phyloP scores from a whole-genome alignment of 2,329 filamentous ascomycete genomes.

The Apiospora hydei region DNA sequence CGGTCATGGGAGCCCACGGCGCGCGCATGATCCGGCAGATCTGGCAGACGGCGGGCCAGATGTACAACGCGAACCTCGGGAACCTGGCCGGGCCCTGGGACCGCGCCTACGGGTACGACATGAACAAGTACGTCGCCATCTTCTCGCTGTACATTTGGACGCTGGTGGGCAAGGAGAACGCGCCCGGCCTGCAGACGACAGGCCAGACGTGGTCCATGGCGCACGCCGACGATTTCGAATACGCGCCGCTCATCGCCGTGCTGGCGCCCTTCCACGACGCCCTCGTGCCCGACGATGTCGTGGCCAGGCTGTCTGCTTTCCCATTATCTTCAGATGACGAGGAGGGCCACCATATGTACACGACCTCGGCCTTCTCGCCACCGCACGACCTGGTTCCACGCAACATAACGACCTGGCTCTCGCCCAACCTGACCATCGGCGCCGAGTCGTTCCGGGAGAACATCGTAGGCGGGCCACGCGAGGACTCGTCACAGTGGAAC shows the following conservation, averaged over 20 bases:
- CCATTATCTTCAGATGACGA: constrained; percentile 41
- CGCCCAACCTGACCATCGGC: constrained; percentile 56
- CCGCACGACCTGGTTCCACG: constrained; percentile 56
- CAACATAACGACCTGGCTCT: constrained; percentile 58
- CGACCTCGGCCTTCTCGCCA: constrained; percentile 54
- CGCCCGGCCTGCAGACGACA: constrained; percentile 8
- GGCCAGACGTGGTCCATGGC: constrained; percentile 50
- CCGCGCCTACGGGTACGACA: constrained; percentile 60
- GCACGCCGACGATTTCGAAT: constrained; percentile 58
- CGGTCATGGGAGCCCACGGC: constrained; percentile 53
- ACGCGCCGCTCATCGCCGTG: constrained; percentile 55
- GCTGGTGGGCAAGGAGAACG: constrained; percentile 47
- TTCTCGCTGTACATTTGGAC: constrained; percentile 58
- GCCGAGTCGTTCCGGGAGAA: constrained; percentile 56
- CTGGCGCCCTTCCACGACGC: constrained; percentile 52
- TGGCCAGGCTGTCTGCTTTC: constrained; percentile 48
- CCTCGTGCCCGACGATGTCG: constrained; percentile 44
- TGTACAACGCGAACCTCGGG: constrained; percentile 58
- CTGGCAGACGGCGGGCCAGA: constrained; percentile 50
- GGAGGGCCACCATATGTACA: constrained; percentile 47
- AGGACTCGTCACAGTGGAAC: constrained; percentile 54
- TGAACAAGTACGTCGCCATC: constrained; percentile 59
- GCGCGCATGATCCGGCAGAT: constrained; percentile 51
- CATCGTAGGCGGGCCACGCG: constrained; percentile 54
- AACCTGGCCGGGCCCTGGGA: constrained; percentile 63